Evolutionary conservation across 192 early-diverging fungal genomes (phyloP).

Genomic region (Coemansia sp.): DNA sequence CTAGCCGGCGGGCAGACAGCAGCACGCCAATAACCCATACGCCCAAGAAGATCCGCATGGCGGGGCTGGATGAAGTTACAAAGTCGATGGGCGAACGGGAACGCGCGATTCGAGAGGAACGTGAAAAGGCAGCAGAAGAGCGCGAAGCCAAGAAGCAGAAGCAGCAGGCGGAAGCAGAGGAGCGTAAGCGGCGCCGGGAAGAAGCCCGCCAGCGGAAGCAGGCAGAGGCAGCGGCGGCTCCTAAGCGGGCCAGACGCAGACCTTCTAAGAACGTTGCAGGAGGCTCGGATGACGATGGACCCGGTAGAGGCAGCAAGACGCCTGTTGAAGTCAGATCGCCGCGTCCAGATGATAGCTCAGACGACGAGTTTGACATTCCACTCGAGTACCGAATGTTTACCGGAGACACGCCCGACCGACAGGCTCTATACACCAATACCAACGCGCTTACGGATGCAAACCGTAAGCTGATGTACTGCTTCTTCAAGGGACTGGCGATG

Average conservation of each 20-base stretch:
- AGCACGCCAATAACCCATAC: slow-evolving; percentile 3
- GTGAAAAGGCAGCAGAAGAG: slow-evolving; percentile 20
- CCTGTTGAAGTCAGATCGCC: neutral
- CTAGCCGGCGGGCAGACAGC: neutral
- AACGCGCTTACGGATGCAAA: slow-evolving; percentile 30
- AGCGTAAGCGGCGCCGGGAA: slow-evolving; percentile 34
- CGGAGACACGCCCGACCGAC: slow-evolving; percentile 20
- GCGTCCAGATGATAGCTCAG: neutral
- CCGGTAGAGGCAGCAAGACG: neutral
- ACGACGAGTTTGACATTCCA: slow-evolving; percentile 20
- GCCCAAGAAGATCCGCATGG: slow-evolving; percentile 27
- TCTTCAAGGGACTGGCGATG: slow-evolving; percentile 27
- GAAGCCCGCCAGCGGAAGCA: slow-evolving; percentile 18
- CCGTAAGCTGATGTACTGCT: slow-evolving; percentile 46
- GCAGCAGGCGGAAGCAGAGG: slow-evolving; percentile 23
- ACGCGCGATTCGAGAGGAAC: slow-evolving; percentile 13
- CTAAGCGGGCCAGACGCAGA: slow-evolving; percentile 9
- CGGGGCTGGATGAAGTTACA: slow-evolving; percentile 19
- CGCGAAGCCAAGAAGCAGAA: slow-evolving; percentile 29
- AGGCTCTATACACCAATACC: slow-evolving; percentile 31
- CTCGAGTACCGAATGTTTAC: slow-evolving; percentile 31
- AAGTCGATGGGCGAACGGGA: slow-evolving; percentile 28
- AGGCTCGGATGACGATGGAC: neutral
- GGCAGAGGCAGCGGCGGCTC: slow-evolving; percentile 5
- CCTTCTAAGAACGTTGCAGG: neutral